Percentiles rank a stretch among this genome's conserved stretches.
phyloP scores from a whole-genome alignment of 306 rosid species.

The Gleditsia sinensis region DNA sequence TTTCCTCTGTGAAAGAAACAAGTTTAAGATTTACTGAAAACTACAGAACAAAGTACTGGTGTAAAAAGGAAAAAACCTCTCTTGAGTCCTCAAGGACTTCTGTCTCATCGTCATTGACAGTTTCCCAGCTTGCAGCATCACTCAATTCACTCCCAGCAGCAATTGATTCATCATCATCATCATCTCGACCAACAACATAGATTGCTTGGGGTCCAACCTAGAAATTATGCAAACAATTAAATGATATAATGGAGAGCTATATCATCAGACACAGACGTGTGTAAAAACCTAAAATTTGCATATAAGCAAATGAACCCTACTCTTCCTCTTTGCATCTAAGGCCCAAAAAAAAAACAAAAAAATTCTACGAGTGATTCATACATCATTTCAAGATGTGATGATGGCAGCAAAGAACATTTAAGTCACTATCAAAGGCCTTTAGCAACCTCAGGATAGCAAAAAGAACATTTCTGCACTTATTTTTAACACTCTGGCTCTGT shows the following conservation, averaged over 20 bases:
- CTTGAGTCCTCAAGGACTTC: conserved; percentile 54
- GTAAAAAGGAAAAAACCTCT: conserved; percentile 65
- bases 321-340: conserved; percentile 24
- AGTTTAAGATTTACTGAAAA: conserved; percentile 25
- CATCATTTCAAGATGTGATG: conserved; percentile 1
- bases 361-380: conserved; percentile 20
- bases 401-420: conserved; percentile 15
- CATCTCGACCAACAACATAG: conserved; percentile 98
- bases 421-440: conserved; percentile 22
- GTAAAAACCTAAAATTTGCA: background rate
- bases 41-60: conserved; percentile 16
- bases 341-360: background rate
- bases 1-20: conserved; percentile 28
- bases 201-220: conserved; percentile 99
- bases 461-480: conserved; percentile 13
- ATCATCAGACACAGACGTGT: conserved; percentile 20
- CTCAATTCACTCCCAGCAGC: conserved; percentile 90
- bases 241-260: conserved; percentile 28
- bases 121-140: conserved; percentile 99
- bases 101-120: conserved; percentile 82
- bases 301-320: background rate
- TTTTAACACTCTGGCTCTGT: conserved; percentile 12
- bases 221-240: conserved; percentile 32
- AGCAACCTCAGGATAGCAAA: conserved; percentile 3
- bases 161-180: conserved; percentile 89